phyloP scores from a whole-genome alignment of 805 yeast genomes.

The Wickerhamiella sergipiensis region DNA sequence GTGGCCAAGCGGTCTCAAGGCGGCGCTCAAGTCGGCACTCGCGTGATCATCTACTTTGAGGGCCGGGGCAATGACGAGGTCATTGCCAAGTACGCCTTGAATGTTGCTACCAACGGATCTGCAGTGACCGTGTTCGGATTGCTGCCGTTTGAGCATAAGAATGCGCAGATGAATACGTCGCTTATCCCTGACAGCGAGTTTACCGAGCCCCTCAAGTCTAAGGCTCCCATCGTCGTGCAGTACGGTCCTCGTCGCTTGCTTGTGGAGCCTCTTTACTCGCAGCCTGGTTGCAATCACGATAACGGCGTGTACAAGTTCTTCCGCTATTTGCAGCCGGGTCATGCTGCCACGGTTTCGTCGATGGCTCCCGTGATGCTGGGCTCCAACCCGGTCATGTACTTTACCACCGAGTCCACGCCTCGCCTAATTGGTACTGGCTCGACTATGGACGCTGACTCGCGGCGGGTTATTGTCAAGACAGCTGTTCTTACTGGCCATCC shows the following conservation, averaged over 20 bases:
- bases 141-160: conserved; percentile 74
- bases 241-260: conserved; percentile 85
- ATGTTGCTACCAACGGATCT: conserved; percentile 2
- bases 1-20: conserved; percentile 37
- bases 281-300: conserved; percentile 50
- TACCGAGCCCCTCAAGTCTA: conserved; percentile 73
- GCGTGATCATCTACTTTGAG: conserved; percentile 40
- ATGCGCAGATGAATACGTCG: conserved; percentile 68
- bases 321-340: conserved; percentile 69
- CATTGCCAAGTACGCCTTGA: not conserved
- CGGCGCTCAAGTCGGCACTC: conserved; percentile 45
- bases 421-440: conserved; percentile 81
- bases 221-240: conserved; percentile 69
- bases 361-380: conserved; percentile 80
- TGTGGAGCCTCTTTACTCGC: conserved; percentile 72
- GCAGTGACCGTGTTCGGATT: conserved; percentile 53
- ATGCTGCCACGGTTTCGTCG: conserved; percentile 64
- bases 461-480: conserved; percentile 76
- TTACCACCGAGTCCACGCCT: conserved; percentile 11
- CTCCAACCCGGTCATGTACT: conserved; percentile 34
- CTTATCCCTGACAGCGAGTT: conserved; percentile 83
- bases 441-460: conserved; percentile 71
- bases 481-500: conserved; percentile 88
- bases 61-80: conserved; percentile 2
- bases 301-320: conserved; percentile 83